Percentiles rank a stretch among this genome's conserved stretches.
Evolutionary conservation across 139 green algal genomes (phyloP).

Genomic region (Zygnema cylindricum): DNA sequence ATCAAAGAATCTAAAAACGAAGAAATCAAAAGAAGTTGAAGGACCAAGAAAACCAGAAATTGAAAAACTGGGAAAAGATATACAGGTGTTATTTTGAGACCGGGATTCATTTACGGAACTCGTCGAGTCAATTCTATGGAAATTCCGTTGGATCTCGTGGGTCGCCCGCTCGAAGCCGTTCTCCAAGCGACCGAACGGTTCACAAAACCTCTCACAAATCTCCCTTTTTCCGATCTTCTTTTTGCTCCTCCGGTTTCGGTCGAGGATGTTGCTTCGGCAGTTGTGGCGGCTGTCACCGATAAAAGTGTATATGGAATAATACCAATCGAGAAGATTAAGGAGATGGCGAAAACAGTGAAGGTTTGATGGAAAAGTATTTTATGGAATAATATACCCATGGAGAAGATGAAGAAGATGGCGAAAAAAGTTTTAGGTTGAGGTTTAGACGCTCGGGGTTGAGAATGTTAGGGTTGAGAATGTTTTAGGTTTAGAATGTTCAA

Average conservation of each 20-base stretch:
- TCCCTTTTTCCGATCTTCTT: constrained; percentile 59
- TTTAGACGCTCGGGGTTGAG: too few species aligned
- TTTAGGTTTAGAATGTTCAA: too few species aligned
- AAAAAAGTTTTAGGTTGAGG: too few species aligned
- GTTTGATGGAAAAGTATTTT: too few species aligned
- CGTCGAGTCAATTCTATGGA: constrained; percentile 43
- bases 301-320: constrained; percentile 35
- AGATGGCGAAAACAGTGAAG: constrained; percentile 37
- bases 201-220: constrained; percentile 18
- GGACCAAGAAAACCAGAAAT: too few species aligned
- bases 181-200: constrained; percentile 30
- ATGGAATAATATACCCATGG: too few species aligned
- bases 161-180: constrained; percentile 52
- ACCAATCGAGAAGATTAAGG: constrained; percentile 49
- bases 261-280: constrained; percentile 53
- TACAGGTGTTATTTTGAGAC: constrained; percentile 56
- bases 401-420: too few species aligned
- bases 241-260: constrained; percentile 59
- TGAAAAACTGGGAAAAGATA: too few species aligned
- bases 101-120: constrained; percentile 63
- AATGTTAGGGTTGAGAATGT: too few species aligned
- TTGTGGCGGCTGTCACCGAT: constrained; percentile 50
- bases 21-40: too few species aligned
- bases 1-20: too few species aligned
- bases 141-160: constrained; percentile 53